These are phyloP conservation scores for Lablab purpureus DNA, from an alignment of 306 rosid genomes.

Conservation along the genomic window DNA sequence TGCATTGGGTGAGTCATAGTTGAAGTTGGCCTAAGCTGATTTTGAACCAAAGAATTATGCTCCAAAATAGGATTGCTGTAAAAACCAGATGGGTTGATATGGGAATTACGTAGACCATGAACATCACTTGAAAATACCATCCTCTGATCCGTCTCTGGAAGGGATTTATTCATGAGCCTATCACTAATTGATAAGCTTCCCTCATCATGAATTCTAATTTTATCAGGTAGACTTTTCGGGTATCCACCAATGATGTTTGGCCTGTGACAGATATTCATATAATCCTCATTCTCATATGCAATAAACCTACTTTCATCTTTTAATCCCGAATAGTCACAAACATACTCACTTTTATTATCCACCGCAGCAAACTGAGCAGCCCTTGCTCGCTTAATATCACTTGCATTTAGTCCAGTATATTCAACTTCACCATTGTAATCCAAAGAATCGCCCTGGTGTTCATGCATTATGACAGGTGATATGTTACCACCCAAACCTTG, in stretches of 20 bases:
- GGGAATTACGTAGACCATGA: constrained; percentile 45
- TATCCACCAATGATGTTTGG: constrained; percentile 38
- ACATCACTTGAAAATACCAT: constrained; percentile 27
- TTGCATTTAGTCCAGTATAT: constrained; percentile 30
- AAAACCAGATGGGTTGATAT: constrained; percentile 27
- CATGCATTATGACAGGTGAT: constrained; percentile 26
- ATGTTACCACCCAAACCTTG: constrained; percentile 20
- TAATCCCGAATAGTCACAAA: constrained; percentile 32
- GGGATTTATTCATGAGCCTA: constrained; percentile 38
- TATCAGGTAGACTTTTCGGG: constrained; percentile 41
- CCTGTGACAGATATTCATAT: constrained; percentile 18
- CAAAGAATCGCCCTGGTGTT: constrained; percentile 42
- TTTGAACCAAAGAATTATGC: constrained; percentile 46
- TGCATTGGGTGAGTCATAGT: constrained; percentile 41
- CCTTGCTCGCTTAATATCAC: constrained; percentile 34
- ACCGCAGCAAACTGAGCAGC: constrained; percentile 25
- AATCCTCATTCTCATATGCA: constrained; percentile 36
- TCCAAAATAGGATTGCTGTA: constrained; percentile 45
- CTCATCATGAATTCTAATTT: constrained; percentile 35
- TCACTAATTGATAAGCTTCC: constrained; percentile 38
- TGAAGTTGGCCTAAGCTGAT: constrained; percentile 47
- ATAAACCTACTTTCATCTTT: constrained; percentile 40
- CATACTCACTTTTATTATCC: constrained; percentile 37
- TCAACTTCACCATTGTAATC: constrained; percentile 18
- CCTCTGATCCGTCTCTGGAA: constrained; percentile 39